A percentile compares a stretch with the other conserved stretches of the same genome.
Evolutionary conservation across 306 rosid genomes (phyloP).

Genomic region (Lagenaria siceraria): DNA sequence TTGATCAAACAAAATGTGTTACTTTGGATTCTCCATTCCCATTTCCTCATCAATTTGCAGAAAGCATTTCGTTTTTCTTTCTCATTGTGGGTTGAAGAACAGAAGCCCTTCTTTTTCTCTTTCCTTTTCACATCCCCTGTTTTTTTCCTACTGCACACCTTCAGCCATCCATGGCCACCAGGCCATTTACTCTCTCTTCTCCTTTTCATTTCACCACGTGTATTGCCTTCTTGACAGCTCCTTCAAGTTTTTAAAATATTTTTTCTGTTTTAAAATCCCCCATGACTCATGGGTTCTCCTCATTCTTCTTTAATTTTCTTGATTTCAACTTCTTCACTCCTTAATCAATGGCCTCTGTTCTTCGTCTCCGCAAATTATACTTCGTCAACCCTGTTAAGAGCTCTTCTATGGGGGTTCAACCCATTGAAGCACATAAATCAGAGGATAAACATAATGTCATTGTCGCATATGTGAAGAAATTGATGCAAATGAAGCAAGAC

Average conservation of each 20-base stretch:
- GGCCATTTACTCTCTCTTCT: conserved; percentile 1
- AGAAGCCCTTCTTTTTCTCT: neutral
- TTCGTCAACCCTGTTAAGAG: conserved; percentile 18
- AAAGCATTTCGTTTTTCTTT: neutral
- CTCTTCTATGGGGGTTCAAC: conserved; percentile 17
- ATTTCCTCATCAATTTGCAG: neutral
- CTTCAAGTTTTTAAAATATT: neutral
- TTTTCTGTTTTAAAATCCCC: conserved; percentile 5
- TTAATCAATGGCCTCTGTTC: conserved; percentile 28
- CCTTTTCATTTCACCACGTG: conserved; percentile 20
- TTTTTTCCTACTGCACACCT: neutral
- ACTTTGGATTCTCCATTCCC: neutral
- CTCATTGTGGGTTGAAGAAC: neutral
- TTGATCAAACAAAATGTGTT: neutral
- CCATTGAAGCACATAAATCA: conserved; percentile 8
- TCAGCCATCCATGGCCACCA: conserved; percentile 4
- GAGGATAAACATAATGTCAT: neutral
- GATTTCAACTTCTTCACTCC: neutral
- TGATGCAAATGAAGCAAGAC: neutral
- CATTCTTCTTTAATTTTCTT: conserved; percentile 1
- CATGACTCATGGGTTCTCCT: conserved; percentile 11
- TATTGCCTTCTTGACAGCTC: conserved; percentile 5
- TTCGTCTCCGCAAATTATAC: conserved; percentile 25
- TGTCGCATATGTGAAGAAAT: neutral
- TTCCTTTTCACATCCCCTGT: neutral